Evolutionary conservation across 1,284 basidiomycete genomes (phyloP), one percentile per base, ranked within the genome.

Genomic region (Ustilago vetiveriae): DNA sequence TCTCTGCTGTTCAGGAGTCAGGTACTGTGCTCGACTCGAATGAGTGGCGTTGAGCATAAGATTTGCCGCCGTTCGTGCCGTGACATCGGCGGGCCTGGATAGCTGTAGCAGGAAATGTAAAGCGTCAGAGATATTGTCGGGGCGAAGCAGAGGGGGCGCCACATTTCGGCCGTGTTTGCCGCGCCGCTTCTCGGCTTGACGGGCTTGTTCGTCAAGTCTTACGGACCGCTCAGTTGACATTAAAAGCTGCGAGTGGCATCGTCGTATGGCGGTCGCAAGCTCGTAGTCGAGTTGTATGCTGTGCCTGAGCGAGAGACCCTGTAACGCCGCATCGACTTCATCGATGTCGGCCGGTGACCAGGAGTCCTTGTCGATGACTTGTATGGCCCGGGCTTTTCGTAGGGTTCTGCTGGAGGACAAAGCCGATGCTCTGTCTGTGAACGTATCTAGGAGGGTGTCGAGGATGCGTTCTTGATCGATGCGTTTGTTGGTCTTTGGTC

Each of bases 251-350:
- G 48, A 29, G 27, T 60, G 58, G 58, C 62, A 66, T 43, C 53
- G 23, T 10, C 33, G 36, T 10, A 71, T 42, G 2, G 68, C 68
- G 5, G 38, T 29, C 0, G 68, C 49, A 14, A 71, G 68, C 22
- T 65, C 57, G 29, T 60, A 56, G 36, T 59, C 57, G 36, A 71
- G 62, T 35, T 71, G 43, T 23, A 71, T 71, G 43, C 53, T 54
- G 38, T 71, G 57, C 27, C 49, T 60, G 33, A 60, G 68, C 19
- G 62, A 60, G 19, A 70, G 60, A 16, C 68, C 68, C 3, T 65
- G 46, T 13, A 71, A 38, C n/a, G 52, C 53, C 8, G 53, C 26
- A 6, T 45, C 49, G 16, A 71, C 39, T 33, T 57, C 53, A 27
- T 56, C 50, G 16, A 37, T 24, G 36, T 71, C 62, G 5, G 62